A percentile compares a stretch with the other conserved stretches of the same genome.
These are phyloP conservation scores for Chaetoceros muelleri DNA, from an alignment of 108 stramenopile species.

Conservation along the genomic window DNA sequence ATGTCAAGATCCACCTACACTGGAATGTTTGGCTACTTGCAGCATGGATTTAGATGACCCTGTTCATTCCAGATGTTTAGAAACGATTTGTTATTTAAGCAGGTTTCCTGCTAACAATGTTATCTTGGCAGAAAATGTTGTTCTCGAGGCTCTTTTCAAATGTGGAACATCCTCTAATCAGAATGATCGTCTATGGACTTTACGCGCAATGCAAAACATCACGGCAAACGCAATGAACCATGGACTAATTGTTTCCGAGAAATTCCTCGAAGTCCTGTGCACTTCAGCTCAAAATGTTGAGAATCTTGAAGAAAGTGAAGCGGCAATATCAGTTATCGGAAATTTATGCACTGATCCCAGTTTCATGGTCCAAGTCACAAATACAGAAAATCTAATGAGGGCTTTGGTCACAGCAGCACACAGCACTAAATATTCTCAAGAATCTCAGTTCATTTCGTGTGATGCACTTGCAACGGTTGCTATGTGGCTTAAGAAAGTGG, in stretches of 20 bases:
- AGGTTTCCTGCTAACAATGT: slow-evolving; percentile 61
- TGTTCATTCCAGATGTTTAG: slow-evolving; percentile 68
- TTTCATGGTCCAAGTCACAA: slow-evolving; percentile 65
- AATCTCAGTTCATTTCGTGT: slow-evolving; percentile 53
- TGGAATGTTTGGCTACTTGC: not conserved
- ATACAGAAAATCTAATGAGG: slow-evolving; percentile 72
- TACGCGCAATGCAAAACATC: slow-evolving; percentile 64
- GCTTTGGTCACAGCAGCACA: slow-evolving; percentile 71
- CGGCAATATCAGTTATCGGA: slow-evolving; percentile 58
- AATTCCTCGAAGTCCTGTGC: slow-evolving; percentile 45
- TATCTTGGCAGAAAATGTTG: slow-evolving; percentile 29
- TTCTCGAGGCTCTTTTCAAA: slow-evolving; percentile 34
- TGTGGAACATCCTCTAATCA: slow-evolving; percentile 27
- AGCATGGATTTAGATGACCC: slow-evolving; percentile 34
- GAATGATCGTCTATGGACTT: slow-evolving; percentile 59
- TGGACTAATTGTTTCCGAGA: slow-evolving; percentile 29
- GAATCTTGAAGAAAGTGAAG: slow-evolving; percentile 47
- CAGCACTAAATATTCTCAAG: slow-evolving; percentile 32
- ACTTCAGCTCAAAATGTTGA: slow-evolving; percentile 44
- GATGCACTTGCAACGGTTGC: slow-evolving; percentile 68
- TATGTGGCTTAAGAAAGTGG: slow-evolving; percentile 76
- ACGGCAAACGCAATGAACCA: slow-evolving; percentile 57
- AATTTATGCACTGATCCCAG: slow-evolving; percentile 78
- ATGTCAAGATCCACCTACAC: too few relatives aligned
- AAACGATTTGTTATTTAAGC: slow-evolving; percentile 71